These are phyloP conservation scores for Talaromyces trachyspermus DNA, from an alignment of 495 filamentous ascomycete genomes.

Conservation along the genomic window DNA sequence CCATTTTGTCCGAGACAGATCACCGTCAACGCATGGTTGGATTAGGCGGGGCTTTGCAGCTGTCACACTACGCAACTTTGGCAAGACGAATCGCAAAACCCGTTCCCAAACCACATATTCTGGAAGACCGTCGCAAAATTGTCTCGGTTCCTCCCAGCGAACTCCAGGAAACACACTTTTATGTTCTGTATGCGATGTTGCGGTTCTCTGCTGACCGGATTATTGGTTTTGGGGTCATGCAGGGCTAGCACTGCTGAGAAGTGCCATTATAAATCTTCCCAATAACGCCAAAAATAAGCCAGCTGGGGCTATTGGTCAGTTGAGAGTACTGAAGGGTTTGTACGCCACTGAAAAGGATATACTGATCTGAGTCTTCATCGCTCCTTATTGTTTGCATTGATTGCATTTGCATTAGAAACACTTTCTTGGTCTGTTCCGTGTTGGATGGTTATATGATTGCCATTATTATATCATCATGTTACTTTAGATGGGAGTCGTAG, in stretches of 20 bases:
- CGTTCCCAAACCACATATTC: constrained; percentile 71
- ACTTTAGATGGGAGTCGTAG: too few species aligned
- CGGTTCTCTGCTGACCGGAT: constrained; percentile 63
- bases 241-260: constrained; percentile 55
- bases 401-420: too few species aligned
- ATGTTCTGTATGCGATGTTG: constrained; percentile 71
- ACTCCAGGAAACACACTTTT: constrained; percentile 68
- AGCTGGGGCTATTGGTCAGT: constrained; percentile 47
- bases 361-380: too few species aligned
- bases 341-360: constrained; percentile 54
- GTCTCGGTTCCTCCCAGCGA: constrained; percentile 59
- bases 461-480: too few species aligned
- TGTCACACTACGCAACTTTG: constrained; percentile 73
- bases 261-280: constrained; percentile 63
- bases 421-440: too few species aligned
- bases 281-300: constrained; percentile 35
- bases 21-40: constrained; percentile 81
- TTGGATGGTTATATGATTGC: too few species aligned
- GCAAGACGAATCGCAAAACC: constrained; percentile 58
- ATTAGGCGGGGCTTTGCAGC: constrained; percentile 78
- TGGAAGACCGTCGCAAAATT: constrained; percentile 71
- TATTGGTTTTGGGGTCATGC: constrained; percentile 69
- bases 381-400: too few species aligned
- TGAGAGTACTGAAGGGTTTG: constrained; percentile 52
- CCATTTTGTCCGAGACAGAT: constrained; percentile 54